Evolutionary conservation across 768 basidiomycete species (phyloP).

Genomic region (Gelatoporia subvermispora): DNA sequence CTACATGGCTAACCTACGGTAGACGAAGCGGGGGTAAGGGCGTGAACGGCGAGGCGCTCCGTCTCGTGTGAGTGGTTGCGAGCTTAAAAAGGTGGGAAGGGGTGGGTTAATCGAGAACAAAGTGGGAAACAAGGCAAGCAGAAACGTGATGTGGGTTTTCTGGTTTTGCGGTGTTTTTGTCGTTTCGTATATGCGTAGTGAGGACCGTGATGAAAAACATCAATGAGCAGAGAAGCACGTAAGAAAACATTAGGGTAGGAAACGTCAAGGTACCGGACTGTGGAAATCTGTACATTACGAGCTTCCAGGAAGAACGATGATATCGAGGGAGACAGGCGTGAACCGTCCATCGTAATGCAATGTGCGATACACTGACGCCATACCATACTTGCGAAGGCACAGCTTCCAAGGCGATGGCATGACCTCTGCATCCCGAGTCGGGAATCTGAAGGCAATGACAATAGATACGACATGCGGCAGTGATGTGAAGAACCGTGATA

Average conservation of each 20-base stretch:
- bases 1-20: constrained; percentile 13
- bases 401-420: not conserved
- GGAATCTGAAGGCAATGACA: constrained; percentile 18
- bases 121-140: constrained; percentile 23
- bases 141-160: constrained; percentile 31
- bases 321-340: constrained; percentile 13
- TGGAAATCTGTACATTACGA: constrained; percentile 33
- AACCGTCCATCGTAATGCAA: constrained; percentile 17
- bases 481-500: constrained; percentile 22
- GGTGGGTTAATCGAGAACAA: constrained; percentile 18
- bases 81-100: constrained; percentile 12
- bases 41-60: constrained; percentile 13
- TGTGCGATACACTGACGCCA: constrained; percentile 5
- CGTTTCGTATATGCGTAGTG: constrained; percentile 35
- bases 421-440: constrained; percentile 4
- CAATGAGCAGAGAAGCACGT: constrained; percentile 28
- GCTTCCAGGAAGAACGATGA: constrained; percentile 11
- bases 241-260: constrained; percentile 29
- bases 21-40: constrained; percentile 14
- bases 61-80: constrained; percentile 8
- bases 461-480: constrained; percentile 32
- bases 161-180: constrained; percentile 46
- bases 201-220: constrained; percentile 27
- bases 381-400: constrained; percentile 3
- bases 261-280: constrained; percentile 32